phyloP scores from a whole-genome alignment of 306 rosid genomes.

The Styphnolobium japonicum region DNA sequence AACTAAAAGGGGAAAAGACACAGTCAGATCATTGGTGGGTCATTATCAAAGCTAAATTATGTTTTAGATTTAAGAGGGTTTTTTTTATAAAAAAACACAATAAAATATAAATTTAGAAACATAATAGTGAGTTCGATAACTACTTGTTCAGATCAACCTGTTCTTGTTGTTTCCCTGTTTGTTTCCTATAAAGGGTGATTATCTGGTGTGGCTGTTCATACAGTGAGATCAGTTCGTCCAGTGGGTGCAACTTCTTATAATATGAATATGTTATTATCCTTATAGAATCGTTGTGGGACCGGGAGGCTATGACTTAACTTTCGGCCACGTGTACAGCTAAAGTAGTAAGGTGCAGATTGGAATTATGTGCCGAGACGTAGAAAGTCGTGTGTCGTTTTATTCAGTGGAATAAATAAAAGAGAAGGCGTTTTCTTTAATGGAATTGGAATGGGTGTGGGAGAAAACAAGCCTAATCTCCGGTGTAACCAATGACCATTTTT shows the following conservation, averaged over 20 bases:
- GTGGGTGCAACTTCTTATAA: background rate
- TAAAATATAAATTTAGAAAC: background rate
- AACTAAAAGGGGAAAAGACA: background rate
- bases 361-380: conserved; percentile 25
- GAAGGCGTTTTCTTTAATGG: background rate
- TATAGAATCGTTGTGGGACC: conserved; percentile 17
- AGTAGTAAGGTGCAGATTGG: conserved; percentile 21
- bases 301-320: background rate
- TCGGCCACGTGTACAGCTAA: conserved; percentile 22
- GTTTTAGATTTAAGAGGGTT: too few relatives aligned
- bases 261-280: too few relatives aligned
- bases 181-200: background rate
- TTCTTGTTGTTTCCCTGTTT: background rate
- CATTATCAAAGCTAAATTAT: background rate
- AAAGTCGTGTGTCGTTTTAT: conserved; percentile 15
- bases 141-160: conserved; percentile 20
- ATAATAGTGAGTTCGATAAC: conserved; percentile 6
- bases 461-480: conserved; percentile 4
- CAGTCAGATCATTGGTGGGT: background rate
- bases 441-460: background rate
- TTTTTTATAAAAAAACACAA: background rate
- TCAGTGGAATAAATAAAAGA: background rate
- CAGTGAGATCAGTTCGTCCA: background rate
- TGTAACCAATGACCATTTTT: conserved; percentile 10
- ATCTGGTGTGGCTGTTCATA: background rate